Evolutionary conservation across 176 grass and related monocot genomes (phyloP), one percentile per base, ranked within the genome.

Genomic region (Puya raimondii): DNA sequence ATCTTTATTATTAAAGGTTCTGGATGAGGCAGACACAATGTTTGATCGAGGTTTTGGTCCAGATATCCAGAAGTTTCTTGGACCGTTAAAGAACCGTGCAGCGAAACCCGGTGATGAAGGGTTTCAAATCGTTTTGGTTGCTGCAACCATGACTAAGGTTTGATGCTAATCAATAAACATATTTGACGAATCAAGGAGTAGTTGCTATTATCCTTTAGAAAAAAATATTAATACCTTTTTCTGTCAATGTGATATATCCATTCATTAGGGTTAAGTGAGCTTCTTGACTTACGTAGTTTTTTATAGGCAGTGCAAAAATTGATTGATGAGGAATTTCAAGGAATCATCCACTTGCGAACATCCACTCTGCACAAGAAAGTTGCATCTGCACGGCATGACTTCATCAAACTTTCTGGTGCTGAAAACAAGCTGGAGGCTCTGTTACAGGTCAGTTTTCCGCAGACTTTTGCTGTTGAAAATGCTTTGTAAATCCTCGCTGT

Each of bases 21-120:
- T 97, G 74, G 94, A 97, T 81, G 94, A 97, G 75, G 93, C 89
- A 65, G 89, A 97, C 85, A 97, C 89, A 71, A 97, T 97, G 93
- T 97, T 97, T 87, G 93, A 97, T 81, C 93, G 88, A 85, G 93
- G 93, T 2, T 97, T 97, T 81, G 89, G 86, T 53, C 86, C 87
- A 49, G 93, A 97, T 65, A 85, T 92, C 61, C 63, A 68, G 49
- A 92, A 97, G 80, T 97, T 97, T 83, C 89, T 97, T 12, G 86
- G 73, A 33, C 89, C 93, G 20, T 82, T 97, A 83, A 90, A 85
- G 65, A 97, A 88, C 66, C 89, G 86, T 67, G 73, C 93, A 58
- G 50, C 73, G 72, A 97, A 92, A 63, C 67, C 70, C 72, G 89
- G 84, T 0, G 93, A 90, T 71, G 73, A 79, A 69, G 93, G 89